Base-by-base conservation (phyloP, 345 rosid species). In the Jatropha curcas region DNA sequence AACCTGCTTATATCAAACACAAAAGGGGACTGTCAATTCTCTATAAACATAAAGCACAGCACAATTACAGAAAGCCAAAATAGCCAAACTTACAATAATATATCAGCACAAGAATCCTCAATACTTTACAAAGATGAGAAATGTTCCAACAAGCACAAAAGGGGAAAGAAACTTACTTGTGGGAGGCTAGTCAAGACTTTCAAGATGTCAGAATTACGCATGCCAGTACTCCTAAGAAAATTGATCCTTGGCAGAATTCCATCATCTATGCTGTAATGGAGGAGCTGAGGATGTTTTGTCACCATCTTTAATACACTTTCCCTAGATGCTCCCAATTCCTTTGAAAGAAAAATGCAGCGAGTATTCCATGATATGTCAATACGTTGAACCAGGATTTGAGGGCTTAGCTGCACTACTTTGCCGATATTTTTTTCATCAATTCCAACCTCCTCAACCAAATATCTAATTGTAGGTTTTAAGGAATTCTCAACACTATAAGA, bases 141-240 rank as follows among this genome's bases (percentile, higher is more conserved):
- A 56, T 16, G 35, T 35, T 45, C 30, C 39, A 57, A 61, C 45
- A 5, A 9, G 19, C 45, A 57, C 64, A 48, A 0, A 22, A 41
- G 60, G 67, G 24, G 58, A 64, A 71, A 33, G 73, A 82, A 64
- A 20, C 74, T 77, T 58, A 92, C 99, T 97, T 95, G 99, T 20
- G 99, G 82, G 74, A 95, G 96, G 82, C 92, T 89, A 39, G 98
- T 95, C 82, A 90, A 88, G 85, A 95, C 92, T 87, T 95, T 95
- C 83, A 95, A 72, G 77, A 92, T 92, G 67, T 92, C 98, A 58
- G 94, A 74, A 79, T 91, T 75, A 72, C 71, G 41, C 98, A 95
- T 87, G 55, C 99, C 98, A 31, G 90, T 92, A 74, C 92, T 95
- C 82, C 98, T 84, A 62, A 90, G 88, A 82, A 95, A 95, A 76